These are phyloP conservation scores for Penstemon eatonii DNA, from an alignment of 257 asterid species.

Conservation along the genomic window DNA sequence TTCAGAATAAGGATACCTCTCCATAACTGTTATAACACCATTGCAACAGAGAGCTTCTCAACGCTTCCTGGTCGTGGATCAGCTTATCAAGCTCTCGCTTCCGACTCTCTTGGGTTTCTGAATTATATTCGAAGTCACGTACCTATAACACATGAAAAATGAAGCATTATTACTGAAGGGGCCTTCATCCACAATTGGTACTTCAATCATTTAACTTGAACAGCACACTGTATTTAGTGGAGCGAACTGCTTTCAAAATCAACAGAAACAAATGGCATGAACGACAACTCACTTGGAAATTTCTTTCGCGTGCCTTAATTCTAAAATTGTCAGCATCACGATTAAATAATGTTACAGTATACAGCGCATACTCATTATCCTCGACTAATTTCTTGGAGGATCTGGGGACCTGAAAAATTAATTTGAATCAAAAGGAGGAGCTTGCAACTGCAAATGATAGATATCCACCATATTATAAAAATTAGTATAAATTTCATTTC, in stretches of 20 bases:
- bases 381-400: constrained; percentile 87
- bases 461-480: constrained; percentile 1
- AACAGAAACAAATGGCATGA: constrained; percentile 5
- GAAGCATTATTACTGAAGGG: constrained; percentile 29
- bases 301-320: constrained; percentile 76
- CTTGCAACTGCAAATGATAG: constrained; percentile 20
- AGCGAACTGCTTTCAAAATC: not conserved
- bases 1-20: constrained; percentile 54
- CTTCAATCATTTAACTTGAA: not conserved
- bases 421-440: constrained; percentile 33
- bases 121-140: constrained; percentile 73
- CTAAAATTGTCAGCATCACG: constrained; percentile 94
- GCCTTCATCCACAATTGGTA: constrained; percentile 1
- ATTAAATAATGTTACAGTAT: constrained; percentile 70
- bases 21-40: constrained; percentile 89
- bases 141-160: constrained; percentile 45
- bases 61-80: constrained; percentile 70
- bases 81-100: constrained; percentile 75
- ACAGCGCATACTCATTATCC: constrained; percentile 85
- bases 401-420: constrained; percentile 79
- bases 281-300: constrained; percentile 62
- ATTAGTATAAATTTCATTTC: not conserved
- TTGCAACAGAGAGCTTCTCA: constrained; percentile 72
- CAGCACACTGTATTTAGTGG: constrained; percentile 9
- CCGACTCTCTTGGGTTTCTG: constrained; percentile 66